Evolutionary conservation across 1,284 basidiomycete species (phyloP).

Genomic region (Erythrobasidium hasegawianum): DNA sequence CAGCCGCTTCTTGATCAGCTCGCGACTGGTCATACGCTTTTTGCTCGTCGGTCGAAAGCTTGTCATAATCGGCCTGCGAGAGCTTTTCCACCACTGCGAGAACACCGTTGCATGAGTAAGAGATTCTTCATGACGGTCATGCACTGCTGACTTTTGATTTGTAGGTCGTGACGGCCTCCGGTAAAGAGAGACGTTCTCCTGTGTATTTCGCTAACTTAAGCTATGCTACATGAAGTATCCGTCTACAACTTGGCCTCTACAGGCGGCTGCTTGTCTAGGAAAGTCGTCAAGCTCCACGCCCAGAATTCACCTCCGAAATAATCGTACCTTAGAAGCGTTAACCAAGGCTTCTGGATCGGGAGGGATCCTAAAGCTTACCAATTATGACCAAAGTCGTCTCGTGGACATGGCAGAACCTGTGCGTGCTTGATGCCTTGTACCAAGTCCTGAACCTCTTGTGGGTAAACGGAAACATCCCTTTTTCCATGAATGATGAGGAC

Average conservation of each 20-base stretch:
- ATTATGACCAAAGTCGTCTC: slow-evolving; percentile 16
- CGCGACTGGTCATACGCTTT: slow-evolving; percentile 25
- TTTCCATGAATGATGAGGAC: slow-evolving; percentile 27
- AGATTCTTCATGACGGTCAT: background rate
- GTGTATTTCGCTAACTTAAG: too few species aligned
- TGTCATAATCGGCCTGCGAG: slow-evolving; percentile 32
- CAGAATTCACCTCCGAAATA: slow-evolving; percentile 26
- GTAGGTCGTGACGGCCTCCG: too few species aligned
- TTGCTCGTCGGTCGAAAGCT: slow-evolving; percentile 30
- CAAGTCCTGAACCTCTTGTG: slow-evolving; percentile 7
- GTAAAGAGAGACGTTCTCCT: too few species aligned
- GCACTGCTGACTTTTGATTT: background rate
- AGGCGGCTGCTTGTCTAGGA: slow-evolving; percentile 9
- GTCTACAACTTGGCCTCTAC: background rate
- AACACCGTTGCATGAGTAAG: background rate
- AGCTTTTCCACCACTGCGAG: slow-evolving; percentile 34
- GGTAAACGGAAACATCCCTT: slow-evolving; percentile 21
- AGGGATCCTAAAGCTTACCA: too few species aligned
- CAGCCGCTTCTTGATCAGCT: slow-evolving; percentile 33
- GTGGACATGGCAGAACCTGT: background rate
- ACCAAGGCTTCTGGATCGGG: too few species aligned
- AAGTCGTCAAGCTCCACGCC: slow-evolving; percentile 1
- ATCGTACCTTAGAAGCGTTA: slow-evolving; percentile 10
- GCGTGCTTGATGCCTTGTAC: slow-evolving; percentile 12
- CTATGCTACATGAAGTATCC: too few species aligned